Evolutionary conservation across 352 stramenopile species (phyloP).

Genomic region (Aphanomyces invadans): DNA sequence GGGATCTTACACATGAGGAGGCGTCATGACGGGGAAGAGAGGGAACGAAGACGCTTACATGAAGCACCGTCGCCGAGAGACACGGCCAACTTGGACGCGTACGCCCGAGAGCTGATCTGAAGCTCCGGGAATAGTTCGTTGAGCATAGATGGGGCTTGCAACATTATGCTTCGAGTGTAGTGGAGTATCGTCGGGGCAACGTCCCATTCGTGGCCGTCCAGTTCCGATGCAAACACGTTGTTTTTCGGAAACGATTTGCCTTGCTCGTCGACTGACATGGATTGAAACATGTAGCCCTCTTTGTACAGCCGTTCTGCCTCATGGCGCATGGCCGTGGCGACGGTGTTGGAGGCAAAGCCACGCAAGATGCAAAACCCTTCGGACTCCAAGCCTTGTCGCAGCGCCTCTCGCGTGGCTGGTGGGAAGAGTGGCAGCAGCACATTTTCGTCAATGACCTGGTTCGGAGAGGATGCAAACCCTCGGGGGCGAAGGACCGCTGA

Average conservation of each 20-base stretch:
- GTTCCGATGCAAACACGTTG: slow-evolving; percentile 45
- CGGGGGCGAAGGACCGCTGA: not conserved
- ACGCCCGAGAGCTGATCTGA: slow-evolving; percentile 37
- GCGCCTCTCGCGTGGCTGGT: slow-evolving; percentile 31
- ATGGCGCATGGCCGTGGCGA: slow-evolving; percentile 37
- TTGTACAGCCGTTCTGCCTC: slow-evolving; percentile 41
- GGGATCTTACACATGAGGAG: slow-evolving; percentile 29
- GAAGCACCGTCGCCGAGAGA: slow-evolving; percentile 42
- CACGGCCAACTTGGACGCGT: slow-evolving; percentile 46
- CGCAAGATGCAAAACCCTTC: slow-evolving; percentile 40
- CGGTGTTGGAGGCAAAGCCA: slow-evolving; percentile 34
- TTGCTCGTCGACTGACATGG: slow-evolving; percentile 39
- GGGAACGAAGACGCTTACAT: slow-evolving; percentile 28
- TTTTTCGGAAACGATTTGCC: slow-evolving; percentile 36
- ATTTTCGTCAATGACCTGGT: slow-evolving; percentile 30
- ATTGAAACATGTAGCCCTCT: slow-evolving; percentile 45
- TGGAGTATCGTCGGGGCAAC: slow-evolving; percentile 40
- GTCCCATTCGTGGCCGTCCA: slow-evolving; percentile 45
- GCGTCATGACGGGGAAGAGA: no score
- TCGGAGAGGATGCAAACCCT: not conserved
- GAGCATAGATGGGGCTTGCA: slow-evolving; percentile 40
- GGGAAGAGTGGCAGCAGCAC: slow-evolving; percentile 40
- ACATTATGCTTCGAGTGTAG: slow-evolving; percentile 44
- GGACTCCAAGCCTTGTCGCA: slow-evolving; percentile 34
- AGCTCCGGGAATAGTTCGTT: slow-evolving; percentile 44